Evolutionary conservation across 768 basidiomycete species (phyloP).

Genomic region (Infundibulicybe gibba): DNA sequence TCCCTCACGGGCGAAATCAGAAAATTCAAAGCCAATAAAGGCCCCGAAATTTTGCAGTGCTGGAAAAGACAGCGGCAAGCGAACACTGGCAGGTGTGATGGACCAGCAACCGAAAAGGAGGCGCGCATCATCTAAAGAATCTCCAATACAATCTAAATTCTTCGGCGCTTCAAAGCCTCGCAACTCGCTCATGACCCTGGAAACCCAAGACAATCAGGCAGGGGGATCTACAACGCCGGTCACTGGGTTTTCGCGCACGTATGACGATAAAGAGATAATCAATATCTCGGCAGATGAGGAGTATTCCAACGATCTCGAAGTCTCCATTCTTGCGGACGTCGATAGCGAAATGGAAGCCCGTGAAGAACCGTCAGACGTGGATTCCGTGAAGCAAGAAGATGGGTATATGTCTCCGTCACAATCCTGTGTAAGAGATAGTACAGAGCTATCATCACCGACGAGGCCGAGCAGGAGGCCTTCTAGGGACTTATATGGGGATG

Average conservation of each 20-base stretch:
- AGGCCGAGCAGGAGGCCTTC: no score
- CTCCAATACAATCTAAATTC: slow-evolving; percentile 32
- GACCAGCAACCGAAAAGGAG: slow-evolving; percentile 51
- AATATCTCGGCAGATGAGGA: slow-evolving; percentile 22
- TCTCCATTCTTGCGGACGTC: slow-evolving; percentile 15
- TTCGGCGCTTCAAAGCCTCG: slow-evolving; percentile 17
- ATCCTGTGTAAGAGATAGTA: slow-evolving; percentile 51
- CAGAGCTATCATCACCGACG: slow-evolving; percentile 71
- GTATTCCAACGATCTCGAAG: slow-evolving; percentile 20
- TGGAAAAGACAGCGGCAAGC: slow-evolving; percentile 72
- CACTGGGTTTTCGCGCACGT: slow-evolving; percentile 30
- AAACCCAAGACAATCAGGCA: slow-evolving; percentile 13
- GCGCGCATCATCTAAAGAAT: slow-evolving; percentile 17
- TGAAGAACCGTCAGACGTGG: slow-evolving; percentile 36
- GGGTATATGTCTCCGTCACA: slow-evolving; percentile 77
- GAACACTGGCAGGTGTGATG: slow-evolving; percentile 68
- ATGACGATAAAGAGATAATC: slow-evolving; percentile 42
- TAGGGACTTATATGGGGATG: slow-evolving; percentile 5
- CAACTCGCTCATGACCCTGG: not conserved
- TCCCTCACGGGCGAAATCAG: slow-evolving; percentile 22
- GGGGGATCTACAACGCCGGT: slow-evolving; percentile 10
- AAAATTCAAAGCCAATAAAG: slow-evolving; percentile 11
- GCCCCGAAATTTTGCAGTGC: slow-evolving; percentile 17
- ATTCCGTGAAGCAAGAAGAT: slow-evolving; percentile 67
- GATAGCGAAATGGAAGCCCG: slow-evolving; percentile 26